Evolutionary conservation across 2,329 filamentous ascomycete species (phyloP).

Genomic region (Neoascochyta sp.): DNA sequence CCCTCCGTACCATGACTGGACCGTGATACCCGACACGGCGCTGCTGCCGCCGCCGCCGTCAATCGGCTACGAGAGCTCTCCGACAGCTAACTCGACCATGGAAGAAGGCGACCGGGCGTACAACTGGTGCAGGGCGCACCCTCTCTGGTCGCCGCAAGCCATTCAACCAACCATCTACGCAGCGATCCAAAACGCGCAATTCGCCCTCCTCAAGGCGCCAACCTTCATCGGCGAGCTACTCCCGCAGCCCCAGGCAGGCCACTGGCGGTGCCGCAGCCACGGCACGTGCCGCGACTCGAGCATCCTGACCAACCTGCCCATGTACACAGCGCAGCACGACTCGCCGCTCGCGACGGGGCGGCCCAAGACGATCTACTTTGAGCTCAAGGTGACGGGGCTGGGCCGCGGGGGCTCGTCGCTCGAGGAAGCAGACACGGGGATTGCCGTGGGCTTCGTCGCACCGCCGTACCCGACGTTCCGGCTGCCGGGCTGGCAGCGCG

Average conservation of each 20-base stretch:
- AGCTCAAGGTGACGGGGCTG: constrained; percentile 56
- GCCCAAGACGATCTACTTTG: constrained; percentile 66
- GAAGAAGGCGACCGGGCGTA: constrained; percentile 62
- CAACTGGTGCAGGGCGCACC: constrained; percentile 61
- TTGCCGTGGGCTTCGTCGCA: constrained; percentile 68
- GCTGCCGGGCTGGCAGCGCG: constrained; percentile 77
- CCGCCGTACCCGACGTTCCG: constrained; percentile 74
- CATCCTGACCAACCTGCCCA: constrained; percentile 64
- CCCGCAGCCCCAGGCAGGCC: constrained; percentile 44
- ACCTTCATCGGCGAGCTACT: constrained; percentile 39
- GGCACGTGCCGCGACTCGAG: constrained; percentile 54
- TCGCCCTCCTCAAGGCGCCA: constrained; percentile 39
- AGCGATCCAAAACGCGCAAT: constrained; percentile 51
- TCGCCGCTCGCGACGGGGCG: constrained; percentile 55
- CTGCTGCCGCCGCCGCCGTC: constrained; percentile 70
- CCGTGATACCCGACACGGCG: constrained; percentile 67
- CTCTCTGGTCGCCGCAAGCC: constrained; percentile 54
- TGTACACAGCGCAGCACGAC: constrained; percentile 59
- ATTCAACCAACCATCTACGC: constrained; percentile 47
- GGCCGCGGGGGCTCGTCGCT: constrained; percentile 29
- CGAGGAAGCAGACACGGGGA: constrained; percentile 48
- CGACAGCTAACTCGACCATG: constrained; percentile 65
- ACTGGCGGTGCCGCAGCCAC: constrained; percentile 46
- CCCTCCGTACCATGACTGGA: constrained; percentile 67
- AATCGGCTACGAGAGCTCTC: constrained; percentile 62